phyloP scores from a whole-genome alignment of 345 rosid genomes.

The Capsella bursapastoris region DNA sequence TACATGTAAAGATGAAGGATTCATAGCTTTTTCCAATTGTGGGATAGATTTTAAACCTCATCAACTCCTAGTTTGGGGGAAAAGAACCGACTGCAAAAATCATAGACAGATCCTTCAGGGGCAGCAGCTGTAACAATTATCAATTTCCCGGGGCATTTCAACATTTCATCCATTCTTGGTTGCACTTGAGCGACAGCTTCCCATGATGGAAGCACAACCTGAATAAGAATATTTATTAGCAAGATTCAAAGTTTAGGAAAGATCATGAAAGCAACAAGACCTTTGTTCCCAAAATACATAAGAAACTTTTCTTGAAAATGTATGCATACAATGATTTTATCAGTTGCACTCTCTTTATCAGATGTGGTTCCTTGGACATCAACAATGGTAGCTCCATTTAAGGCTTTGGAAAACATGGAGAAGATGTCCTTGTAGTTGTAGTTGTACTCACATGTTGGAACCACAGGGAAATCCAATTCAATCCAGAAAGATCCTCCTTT shows the following conservation, averaged over 20 bases:
- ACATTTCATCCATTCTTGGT: conserved; percentile 40
- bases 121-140: conserved; percentile 60
- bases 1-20: background rate
- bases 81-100: conserved; percentile 44
- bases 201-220: conserved; percentile 66
- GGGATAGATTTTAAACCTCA: background rate
- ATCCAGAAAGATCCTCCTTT: conserved; percentile 41
- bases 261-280: too few relatives aligned
- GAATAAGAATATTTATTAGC: conserved; percentile 2
- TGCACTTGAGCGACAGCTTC: conserved; percentile 51
- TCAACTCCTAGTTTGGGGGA: conserved; percentile 51
- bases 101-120: conserved; percentile 55
- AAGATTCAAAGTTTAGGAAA: background rate
- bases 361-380: conserved; percentile 53
- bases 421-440: conserved; percentile 15
- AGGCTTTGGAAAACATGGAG: conserved; percentile 44
- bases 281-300: too few relatives aligned
- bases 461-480: conserved; percentile 60
- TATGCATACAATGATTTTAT: conserved; percentile 15
- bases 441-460: conserved; percentile 46
- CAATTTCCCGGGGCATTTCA: conserved; percentile 28
- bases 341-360: conserved; percentile 41
- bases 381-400: conserved; percentile 52
- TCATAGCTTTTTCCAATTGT: too few relatives aligned
- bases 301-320: too few relatives aligned